phyloP scores from a whole-genome alignment of 148 eudicot genomes.

The Rhododendron ovatum region DNA sequence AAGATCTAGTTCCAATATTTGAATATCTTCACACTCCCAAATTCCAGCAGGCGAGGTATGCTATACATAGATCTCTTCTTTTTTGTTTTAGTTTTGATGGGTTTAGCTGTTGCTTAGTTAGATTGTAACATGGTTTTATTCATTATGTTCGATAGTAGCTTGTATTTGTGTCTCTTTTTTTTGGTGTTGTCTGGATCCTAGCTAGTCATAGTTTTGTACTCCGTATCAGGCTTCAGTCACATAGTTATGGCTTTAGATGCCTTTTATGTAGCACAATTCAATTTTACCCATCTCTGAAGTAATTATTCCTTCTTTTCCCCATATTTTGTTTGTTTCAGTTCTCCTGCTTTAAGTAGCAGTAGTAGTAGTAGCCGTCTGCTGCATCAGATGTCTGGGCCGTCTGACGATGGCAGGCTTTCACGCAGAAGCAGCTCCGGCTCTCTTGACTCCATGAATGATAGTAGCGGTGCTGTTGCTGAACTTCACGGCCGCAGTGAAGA shows the following conservation, averaged over 20 bases:
- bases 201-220: not conserved
- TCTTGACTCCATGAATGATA: slow-evolving; percentile 27
- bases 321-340: slow-evolving; percentile 23
- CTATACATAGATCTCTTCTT: not conserved
- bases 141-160: not conserved
- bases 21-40: slow-evolving; percentile 48
- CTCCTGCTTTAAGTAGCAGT: slow-evolving; percentile 23
- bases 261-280: not conserved
- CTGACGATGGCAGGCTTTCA: slow-evolving; percentile 28
- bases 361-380: slow-evolving; percentile 15
- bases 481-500: slow-evolving; percentile 24
- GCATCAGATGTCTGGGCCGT: slow-evolving; percentile 21
- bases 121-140: not conserved
- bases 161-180: not conserved
- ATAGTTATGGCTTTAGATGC: not conserved
- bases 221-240: not conserved
- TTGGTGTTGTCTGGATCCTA: not conserved
- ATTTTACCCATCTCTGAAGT: not conserved
- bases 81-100: not conserved
- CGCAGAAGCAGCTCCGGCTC: slow-evolving; percentile 19
- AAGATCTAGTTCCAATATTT: slow-evolving; percentile 58
- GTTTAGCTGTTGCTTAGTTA: not conserved
- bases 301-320: not conserved
- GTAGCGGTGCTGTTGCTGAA: slow-evolving; percentile 17
- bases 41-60: slow-evolving; percentile 47